Evolutionary conservation across 1,139 yeast genomes (phyloP).

Genomic region (Geotrichum fermentans): DNA sequence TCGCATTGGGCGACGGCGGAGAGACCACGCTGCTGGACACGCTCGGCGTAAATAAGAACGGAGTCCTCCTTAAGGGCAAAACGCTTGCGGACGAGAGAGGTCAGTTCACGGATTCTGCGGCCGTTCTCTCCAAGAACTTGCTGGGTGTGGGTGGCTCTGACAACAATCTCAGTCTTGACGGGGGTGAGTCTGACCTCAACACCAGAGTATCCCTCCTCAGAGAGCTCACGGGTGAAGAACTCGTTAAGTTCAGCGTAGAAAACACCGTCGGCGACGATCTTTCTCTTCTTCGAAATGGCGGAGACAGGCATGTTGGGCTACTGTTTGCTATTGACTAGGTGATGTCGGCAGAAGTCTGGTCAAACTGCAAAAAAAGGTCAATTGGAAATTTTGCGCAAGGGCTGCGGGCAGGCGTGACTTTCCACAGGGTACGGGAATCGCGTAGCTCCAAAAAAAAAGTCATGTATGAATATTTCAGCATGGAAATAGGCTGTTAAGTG

Average conservation of each 20-base stretch:
- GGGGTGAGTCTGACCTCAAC: conserved; percentile 99
- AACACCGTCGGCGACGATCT: conserved; percentile 97
- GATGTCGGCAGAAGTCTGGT: conserved; percentile 15
- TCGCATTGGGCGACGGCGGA: conserved; percentile 99
- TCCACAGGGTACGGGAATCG: conserved; percentile 1
- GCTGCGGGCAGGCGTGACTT: neutral
- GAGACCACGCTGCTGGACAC: conserved; percentile 98
- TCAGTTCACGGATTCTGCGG: conserved; percentile 99
- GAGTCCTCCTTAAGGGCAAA: conserved; percentile 94
- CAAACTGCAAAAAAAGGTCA: conserved; percentile 9
- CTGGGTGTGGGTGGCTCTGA: conserved; percentile 98
- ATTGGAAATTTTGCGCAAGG: conserved; percentile 9
- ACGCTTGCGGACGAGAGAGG: conserved; percentile 97
- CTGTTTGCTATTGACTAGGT: conserved; percentile 6
- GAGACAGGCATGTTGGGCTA: conserved; percentile 18
- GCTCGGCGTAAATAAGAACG: conserved; percentile 94
- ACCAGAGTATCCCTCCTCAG: conserved; percentile 99
- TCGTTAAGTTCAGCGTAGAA: conserved; percentile 99
- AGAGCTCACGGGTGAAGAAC: conserved; percentile 99
- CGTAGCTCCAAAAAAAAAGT: neutral
- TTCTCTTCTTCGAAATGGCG: conserved; percentile 41
- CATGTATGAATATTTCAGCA: conserved; percentile 4
- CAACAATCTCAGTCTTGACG: conserved; percentile 95
- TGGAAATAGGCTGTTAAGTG: no score
- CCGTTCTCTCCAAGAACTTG: conserved; percentile 99